Conservation (phyloP, 768 basidiomycete species). For the Hericium rajendrae region DNA sequence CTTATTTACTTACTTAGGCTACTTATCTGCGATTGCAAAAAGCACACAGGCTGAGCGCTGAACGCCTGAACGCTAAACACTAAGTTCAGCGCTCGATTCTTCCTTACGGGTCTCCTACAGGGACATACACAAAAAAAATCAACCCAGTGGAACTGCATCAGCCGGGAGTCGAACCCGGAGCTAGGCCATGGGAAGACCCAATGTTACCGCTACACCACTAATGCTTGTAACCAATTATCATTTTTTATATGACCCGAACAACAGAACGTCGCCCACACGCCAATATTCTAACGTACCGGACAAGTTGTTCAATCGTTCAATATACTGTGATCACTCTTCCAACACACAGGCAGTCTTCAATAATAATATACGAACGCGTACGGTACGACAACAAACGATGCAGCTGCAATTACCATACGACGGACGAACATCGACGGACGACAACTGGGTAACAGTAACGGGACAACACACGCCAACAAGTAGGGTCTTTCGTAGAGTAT, state of each 20-base stretch:
- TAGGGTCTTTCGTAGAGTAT: not conserved
- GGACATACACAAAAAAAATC: not conserved
- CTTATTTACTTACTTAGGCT: no score
- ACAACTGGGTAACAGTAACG: not conserved
- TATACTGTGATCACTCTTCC: no score
- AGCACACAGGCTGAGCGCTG: no score
- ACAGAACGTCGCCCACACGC: not conserved
- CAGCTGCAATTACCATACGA: not conserved
- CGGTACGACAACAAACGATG: not conserved
- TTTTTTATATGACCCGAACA: not conserved
- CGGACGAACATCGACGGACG: not conserved
- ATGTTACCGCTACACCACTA: slow-evolving; percentile 78
- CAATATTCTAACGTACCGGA: no score
- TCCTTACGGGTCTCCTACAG: not conserved
- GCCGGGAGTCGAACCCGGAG: slow-evolving; percentile 54
- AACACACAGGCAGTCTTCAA: no score
- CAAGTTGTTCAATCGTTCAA: no score
- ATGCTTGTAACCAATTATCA: slow-evolving; percentile 12
- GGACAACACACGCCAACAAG: not conserved
- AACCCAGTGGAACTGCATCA: slow-evolving; percentile 24
- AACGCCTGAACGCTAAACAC: no score
- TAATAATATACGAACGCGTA: no score
- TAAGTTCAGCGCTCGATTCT: no score
- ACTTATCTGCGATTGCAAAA: no score
- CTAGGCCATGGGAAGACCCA: slow-evolving; percentile 75